These are phyloP conservation scores for Misopates orontium DNA, from an alignment of 257 asterid species.

Conservation along the genomic window DNA sequence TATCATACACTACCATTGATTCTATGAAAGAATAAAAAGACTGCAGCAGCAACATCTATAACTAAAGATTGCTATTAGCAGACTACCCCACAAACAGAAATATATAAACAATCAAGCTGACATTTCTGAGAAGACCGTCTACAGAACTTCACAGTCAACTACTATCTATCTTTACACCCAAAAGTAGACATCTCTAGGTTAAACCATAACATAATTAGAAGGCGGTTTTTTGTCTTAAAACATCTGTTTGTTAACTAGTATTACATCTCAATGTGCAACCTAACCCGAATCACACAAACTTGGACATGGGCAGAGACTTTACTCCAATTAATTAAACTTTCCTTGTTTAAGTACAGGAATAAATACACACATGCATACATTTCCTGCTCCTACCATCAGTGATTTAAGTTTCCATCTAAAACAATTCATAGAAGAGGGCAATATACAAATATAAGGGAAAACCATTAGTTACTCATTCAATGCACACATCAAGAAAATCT, in stretches of 20 bases:
- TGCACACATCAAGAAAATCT: not conserved
- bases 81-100: not conserved
- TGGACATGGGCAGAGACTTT: not conserved
- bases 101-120: not conserved
- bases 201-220: not conserved
- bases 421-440: constrained; percentile 2
- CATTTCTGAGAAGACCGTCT: not conserved
- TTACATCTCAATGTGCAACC: not conserved
- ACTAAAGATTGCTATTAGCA: not conserved
- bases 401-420: not conserved
- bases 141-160: constrained; percentile 5
- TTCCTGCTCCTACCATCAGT: not conserved
- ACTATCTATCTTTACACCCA: not conserved
- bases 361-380: not conserved
- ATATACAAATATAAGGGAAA: not conserved
- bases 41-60: constrained; percentile 16
- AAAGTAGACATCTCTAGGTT: not conserved
- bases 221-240: not conserved
- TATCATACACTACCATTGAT: not conserved
- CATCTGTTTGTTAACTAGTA: not conserved
- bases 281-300: constrained; percentile 7
- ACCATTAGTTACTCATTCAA: constrained; percentile 11
- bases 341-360: constrained; percentile 6
- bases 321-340: constrained; percentile 4
- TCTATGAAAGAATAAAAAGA: not conserved